Percentiles rank a stretch among this genome's conserved stretches.
Evolutionary conservation across 192 early-diverging fungal species (phyloP).

Genomic region (Phlyctochytrium planicorne): DNA sequence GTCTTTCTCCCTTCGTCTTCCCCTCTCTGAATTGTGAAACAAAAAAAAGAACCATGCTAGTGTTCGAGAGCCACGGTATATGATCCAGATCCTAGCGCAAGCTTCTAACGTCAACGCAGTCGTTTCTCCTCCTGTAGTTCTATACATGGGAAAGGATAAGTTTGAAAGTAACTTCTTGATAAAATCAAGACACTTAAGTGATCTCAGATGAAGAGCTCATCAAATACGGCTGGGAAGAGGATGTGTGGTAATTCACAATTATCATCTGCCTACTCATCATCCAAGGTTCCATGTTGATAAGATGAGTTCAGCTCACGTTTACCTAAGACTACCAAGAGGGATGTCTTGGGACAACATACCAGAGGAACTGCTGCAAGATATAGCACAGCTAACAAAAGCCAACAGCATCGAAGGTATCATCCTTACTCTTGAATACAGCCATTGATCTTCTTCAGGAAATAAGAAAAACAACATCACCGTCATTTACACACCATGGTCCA

Average conservation of each 20-base stretch:
- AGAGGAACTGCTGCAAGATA: constrained; percentile 69
- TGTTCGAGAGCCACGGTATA: neutral
- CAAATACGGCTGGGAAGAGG: constrained; percentile 91
- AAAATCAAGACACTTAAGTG: neutral
- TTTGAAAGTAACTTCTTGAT: constrained; percentile 74
- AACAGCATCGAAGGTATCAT: constrained; percentile 98
- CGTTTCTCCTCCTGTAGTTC: constrained; percentile 50
- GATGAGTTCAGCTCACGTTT: constrained; percentile 96
- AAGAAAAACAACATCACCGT: constrained; percentile 90
- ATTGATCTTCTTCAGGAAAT: constrained; percentile 55
- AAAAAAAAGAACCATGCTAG: too few relatives aligned
- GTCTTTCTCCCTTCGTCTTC: too few relatives aligned
- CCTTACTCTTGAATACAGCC: constrained; percentile 8
- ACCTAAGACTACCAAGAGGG: constrained; percentile 73
- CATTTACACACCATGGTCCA: constrained; percentile 84
- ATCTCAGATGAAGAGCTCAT: constrained; percentile 80
- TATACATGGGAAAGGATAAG: constrained; percentile 99
- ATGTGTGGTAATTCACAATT: constrained; percentile 68
- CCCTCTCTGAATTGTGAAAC: too few relatives aligned
- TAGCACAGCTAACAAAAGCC: constrained; percentile 94
- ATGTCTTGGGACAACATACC: constrained; percentile 80
- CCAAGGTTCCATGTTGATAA: constrained; percentile 94
- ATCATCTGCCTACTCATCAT: constrained; percentile 10
- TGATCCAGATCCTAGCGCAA: too few relatives aligned
- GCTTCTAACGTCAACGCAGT: neutral